phyloP scores from a whole-genome alignment of 495 filamentous ascomycete species.

The Aspergillus olivimuriae region DNA sequence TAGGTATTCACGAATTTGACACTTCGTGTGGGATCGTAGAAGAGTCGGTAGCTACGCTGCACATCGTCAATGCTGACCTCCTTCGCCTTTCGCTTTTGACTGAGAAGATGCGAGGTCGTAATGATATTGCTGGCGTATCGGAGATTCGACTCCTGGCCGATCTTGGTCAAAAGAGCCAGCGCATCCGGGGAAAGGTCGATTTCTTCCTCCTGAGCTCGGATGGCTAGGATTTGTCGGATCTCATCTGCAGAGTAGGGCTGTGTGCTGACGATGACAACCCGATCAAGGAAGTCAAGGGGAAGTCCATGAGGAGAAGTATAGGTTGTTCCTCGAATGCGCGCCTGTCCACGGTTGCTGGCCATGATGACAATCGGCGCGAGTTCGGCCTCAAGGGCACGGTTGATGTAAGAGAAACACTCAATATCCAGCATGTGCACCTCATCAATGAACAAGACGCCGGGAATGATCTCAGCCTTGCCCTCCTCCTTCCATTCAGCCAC shows the following conservation, averaged over 20 bases:
- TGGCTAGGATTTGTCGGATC: slow-evolving; percentile 81
- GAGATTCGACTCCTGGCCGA: slow-evolving; percentile 86
- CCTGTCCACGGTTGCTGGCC: slow-evolving; percentile 94
- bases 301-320: slow-evolving; percentile 89
- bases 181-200: slow-evolving; percentile 86
- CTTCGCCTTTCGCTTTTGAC: slow-evolving; percentile 70
- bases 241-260: slow-evolving; percentile 81
- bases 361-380: slow-evolving; percentile 98
- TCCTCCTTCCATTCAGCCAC: slow-evolving; percentile 98
- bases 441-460: slow-evolving; percentile 96
- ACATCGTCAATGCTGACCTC: slow-evolving; percentile 85
- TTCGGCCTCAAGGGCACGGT: slow-evolving; percentile 89
- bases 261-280: slow-evolving; percentile 93
- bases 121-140: slow-evolving; percentile 95
- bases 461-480: slow-evolving; percentile 96
- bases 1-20: slow-evolving; percentile 85
- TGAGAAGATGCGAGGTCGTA: slow-evolving; percentile 79
- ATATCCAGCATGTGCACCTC: slow-evolving; percentile 99
- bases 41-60: slow-evolving; percentile 84
- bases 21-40: slow-evolving; percentile 82
- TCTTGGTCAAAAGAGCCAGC: slow-evolving; percentile 86
- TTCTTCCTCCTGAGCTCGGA: slow-evolving; percentile 92
- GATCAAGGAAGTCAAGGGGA: slow-evolving; percentile 92
- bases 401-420: slow-evolving; percentile 97
- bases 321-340: slow-evolving; percentile 87